Base-by-base conservation (phyloP, 139 green algal species). In the Zygnema circumcarinatum region DNA sequence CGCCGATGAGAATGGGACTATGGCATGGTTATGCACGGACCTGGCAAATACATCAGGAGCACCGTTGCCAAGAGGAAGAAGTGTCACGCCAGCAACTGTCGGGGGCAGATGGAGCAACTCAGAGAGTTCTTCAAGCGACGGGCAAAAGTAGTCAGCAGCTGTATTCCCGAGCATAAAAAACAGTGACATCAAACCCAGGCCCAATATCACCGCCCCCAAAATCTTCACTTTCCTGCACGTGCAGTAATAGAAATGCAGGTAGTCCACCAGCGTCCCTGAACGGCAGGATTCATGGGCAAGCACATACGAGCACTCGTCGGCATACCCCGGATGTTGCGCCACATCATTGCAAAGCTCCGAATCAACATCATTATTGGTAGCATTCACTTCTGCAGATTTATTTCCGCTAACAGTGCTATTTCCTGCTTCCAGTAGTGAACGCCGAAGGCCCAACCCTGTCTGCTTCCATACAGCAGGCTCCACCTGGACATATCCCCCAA, bases 41-140 rank as follows among this genome's bases (percentile, higher is more conserved):
- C 84, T 88, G 69, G 91, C 83, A 82, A 94, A 94, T 33, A 93
- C 81, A 73, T 94, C 92, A n/a, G 92, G 92, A 42, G 92, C 92
- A 72, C 90, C 92, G 67, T 94, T 94, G 7, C 92, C 92, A 7
- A 94, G 81, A 22, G 92, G 76, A 39, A 94, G 87, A 72, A 94
- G 78, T 80, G 92, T 94, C 31, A 93, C 92, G 0, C 92, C 91
- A 33, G 91, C 91, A 21, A 92, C 38, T 72, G 76, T 92, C 3
- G 89, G 87, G 20, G 83, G 54, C 35, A 94, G 73, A 33, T 76
- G 39, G 7, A 94, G 75, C 21, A 92, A 33, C 40, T 85, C 2
- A 16, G 88, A 78, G 1, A 94, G 35, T 40, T 83, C 38, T 67
- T 91, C 79, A 16, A 89, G 32, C 16, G 86, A 69, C 11, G 92